These are phyloP conservation scores for Vachellia collinsii DNA, from an alignment of 306 rosid genomes.

Conservation along the genomic window DNA sequence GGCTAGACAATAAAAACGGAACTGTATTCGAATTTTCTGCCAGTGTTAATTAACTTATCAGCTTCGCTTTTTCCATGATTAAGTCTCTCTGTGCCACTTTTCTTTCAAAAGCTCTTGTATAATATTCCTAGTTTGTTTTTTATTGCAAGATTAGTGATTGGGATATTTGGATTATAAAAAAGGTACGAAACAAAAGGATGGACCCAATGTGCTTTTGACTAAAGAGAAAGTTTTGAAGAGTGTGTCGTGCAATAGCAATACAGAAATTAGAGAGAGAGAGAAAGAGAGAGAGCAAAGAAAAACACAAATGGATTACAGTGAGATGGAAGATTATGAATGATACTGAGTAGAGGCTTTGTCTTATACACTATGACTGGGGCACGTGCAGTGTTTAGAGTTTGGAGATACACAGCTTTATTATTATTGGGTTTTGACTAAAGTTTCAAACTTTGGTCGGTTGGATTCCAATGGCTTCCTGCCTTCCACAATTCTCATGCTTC, in stretches of 20 bases:
- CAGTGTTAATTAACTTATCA: constrained; percentile 36
- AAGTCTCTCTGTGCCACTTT: constrained; percentile 26
- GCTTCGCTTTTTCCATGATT: constrained; percentile 38
- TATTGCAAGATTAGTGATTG: constrained; percentile 44
- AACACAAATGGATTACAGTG: constrained; percentile 42
- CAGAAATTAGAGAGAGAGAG: background rate
- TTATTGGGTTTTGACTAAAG: constrained; percentile 18
- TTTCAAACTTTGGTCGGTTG: constrained; percentile 31
- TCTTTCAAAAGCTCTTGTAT: constrained; percentile 7
- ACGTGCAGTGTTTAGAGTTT: constrained; percentile 19
- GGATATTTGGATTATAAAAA: constrained; percentile 47
- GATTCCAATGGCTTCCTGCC: constrained; percentile 34
- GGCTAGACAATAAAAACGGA: constrained; percentile 56
- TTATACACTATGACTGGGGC: background rate
- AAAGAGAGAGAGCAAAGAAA: background rate
- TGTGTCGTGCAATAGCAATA: constrained; percentile 31
- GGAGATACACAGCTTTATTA: background rate
- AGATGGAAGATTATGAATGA: background rate
- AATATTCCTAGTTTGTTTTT: constrained; percentile 9
- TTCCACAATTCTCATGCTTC: constrained; percentile 27
- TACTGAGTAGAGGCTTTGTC: background rate
- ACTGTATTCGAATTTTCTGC: constrained; percentile 45
- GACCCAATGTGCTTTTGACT: constrained; percentile 82
- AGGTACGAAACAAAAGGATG: constrained; percentile 36
- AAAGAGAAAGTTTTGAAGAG: constrained; percentile 51